Base-by-base conservation (phyloP, 2,329 filamentous ascomycete species). In the Elsinoe batatas region DNA sequence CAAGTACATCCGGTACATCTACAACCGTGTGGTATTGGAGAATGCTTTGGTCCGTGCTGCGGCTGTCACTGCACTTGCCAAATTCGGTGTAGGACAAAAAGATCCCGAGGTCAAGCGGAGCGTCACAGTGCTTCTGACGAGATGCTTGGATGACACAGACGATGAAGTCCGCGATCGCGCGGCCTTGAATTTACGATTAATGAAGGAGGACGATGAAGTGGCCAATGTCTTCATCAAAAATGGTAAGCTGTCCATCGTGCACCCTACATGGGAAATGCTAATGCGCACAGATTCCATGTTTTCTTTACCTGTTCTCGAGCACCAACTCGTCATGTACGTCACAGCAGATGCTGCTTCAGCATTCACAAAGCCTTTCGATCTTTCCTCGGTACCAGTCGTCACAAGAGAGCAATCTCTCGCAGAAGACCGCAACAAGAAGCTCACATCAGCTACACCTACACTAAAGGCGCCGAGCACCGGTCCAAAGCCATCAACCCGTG, bases 1-100 rank as follows among this genome's bases (percentile, higher is more conserved):
- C 56, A 97, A 98, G 78, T 98, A 96, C 71, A 95, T 98, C 64
- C 88, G 93, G 57, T 98, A 97, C 72, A 98, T 98, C 68, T 98
- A 98, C 77, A 98, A 98, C 76, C 83, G 93, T 58, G 91, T 98
- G 18, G 93, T 98, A 13, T 76, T 98, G 53, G 93, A 98, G 73
- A 98, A 98, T 68, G 90, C 93, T 38, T 90, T 96, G 60, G 91
- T 98, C 17, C 82, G 93, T 63, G 93, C 93, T 49, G 91, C 93
- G 8, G 93, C 93, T 53, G 94, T 97, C 20, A 97, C 93, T 20
- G 93, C 93, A 2, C 74, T 98, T 60, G 89, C 91, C 65, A 98
- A 97, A 72, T 98, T 98, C 67, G 93, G 93, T 64, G 91, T 97
- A 57, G 91, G 88, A 33, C 93, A 97, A 72, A 91, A 94, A 73